phyloP scores from a whole-genome alignment of 1,139 yeast genomes.

The Candida tetrigidarum region DNA sequence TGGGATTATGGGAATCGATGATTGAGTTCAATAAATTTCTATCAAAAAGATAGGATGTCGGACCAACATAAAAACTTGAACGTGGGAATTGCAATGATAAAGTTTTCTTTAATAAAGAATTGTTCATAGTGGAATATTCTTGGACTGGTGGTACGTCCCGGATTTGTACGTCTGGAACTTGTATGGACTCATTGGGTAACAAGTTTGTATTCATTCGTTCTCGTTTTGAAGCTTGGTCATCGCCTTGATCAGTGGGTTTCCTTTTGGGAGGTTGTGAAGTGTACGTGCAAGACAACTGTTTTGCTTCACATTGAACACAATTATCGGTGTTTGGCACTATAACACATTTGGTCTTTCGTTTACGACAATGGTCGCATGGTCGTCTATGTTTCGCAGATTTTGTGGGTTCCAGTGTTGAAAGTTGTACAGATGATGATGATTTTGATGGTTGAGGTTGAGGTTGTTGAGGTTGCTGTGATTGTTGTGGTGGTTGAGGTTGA shows the following conservation, averaged over 20 bases:
- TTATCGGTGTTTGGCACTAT: slow-evolving; percentile 58
- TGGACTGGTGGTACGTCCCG: slow-evolving; percentile 58
- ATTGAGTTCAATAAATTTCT: slow-evolving; percentile 58
- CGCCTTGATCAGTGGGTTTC: slow-evolving; percentile 25
- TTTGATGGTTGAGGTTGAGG: slow-evolving; percentile 8
- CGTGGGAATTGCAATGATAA: slow-evolving; percentile 68
- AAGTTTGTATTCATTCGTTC: slow-evolving; percentile 15
- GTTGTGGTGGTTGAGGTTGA: no score
- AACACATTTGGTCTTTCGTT: slow-evolving; percentile 68
- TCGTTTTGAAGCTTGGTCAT: slow-evolving; percentile 22
- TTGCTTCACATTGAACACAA: slow-evolving; percentile 72
- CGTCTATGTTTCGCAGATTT: slow-evolving; percentile 35
- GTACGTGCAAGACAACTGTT: slow-evolving; percentile 67
- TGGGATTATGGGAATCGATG: slow-evolving; percentile 41
- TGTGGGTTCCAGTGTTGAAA: slow-evolving; percentile 10
- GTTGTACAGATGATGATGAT: slow-evolving; percentile 10
- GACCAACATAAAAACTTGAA: slow-evolving; percentile 76
- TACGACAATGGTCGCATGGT: slow-evolving; percentile 73
- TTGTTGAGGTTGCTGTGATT: no score
- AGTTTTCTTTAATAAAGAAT: slow-evolving; percentile 48
- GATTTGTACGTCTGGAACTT: slow-evolving; percentile 57
- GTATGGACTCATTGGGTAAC: slow-evolving; percentile 20
- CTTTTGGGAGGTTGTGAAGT: slow-evolving; percentile 37
- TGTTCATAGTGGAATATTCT: slow-evolving; percentile 57
- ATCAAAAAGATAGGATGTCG: slow-evolving; percentile 70